Base-by-base conservation (phyloP, 1,284 basidiomycete species). In the Pseudozyma thailandica region DNA sequence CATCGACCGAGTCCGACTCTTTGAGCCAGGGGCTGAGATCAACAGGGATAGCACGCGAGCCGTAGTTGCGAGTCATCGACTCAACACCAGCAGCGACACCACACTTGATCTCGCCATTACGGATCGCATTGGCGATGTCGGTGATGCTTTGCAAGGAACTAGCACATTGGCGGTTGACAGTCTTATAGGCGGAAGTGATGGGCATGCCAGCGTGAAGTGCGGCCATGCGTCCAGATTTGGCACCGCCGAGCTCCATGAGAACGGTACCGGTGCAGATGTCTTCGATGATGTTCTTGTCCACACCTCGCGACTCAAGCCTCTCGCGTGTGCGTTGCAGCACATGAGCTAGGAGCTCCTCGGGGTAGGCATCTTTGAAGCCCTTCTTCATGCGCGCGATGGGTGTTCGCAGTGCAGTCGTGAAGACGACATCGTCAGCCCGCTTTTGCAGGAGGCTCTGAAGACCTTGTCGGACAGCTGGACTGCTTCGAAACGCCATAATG, bases 121-220 rank as follows among this genome's bases (percentile, higher is more conserved):
- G 85, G 52, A 84, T 84, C 18, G 75, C 73, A 25, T 78, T 72
- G 23, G 83, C 83, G 43, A 84, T 80, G 50, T 84, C 78, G 31
- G 81, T 83, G 25, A 84, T 75, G n/a, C 80, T 74, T 46, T 83
- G 82, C 18, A 84, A 68, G 28, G 78, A 80, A 25, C 78, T 81
- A 4, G 83, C 80, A 64, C 83, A 84, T 59, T 84, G 83, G 9
- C 83, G 75, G 75, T 84, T 84, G 68, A 83, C 81, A 3, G 82
- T 80, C 50, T 62, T 56, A 59, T 71, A 74, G 6, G 68, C 71
- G 1, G 56, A 54, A 20, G 57, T 58, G 49, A 63, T 48, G 58
- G 62, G 59, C 50, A 60, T 57, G 4, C 83, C 83, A 43, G 83
- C 83, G 48, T 84, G 82, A n/a, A 84, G 64, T 7, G 82, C 74